Evolutionary conservation across 1,284 basidiomycete genomes (phyloP), one percentile per base, ranked within the genome.

Genomic region (Abortiporus biennis): DNA sequence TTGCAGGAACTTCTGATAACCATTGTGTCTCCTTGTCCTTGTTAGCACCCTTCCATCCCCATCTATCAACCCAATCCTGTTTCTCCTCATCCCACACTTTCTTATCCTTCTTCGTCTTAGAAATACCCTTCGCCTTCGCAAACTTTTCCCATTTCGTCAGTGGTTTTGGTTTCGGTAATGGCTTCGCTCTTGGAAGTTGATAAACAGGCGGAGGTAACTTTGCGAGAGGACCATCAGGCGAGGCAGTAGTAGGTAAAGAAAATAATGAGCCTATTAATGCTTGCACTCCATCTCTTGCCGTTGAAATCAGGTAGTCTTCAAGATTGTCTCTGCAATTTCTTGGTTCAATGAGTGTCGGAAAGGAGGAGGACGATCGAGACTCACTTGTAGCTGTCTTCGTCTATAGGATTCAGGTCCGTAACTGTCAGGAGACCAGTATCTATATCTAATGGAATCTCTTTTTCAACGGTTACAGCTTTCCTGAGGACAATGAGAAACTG

Each of bases 141-240:
- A 98, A 99, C 48, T 81, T 76, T 69, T 98, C 91, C 96, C 96
- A 99, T 64, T 97, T 99, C 12, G 95, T 98, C 37, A 78, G 78
- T 3, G 88, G 85, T 66, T 95, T 96, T 3, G 88, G 85, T 58
- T 93, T 94, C 0, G 95, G 95, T 19, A 98, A 69, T 1, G 88
- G 88, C 64, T 99, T 99, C 34, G 93, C 78, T 24, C 95, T 80
- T 0, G 95, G 95, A 1, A 98, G 75, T 36, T 71, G 68, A 25
- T 84, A 89, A 4, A 71, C 78, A 4, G 91, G 81, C 1, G 79
- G 62, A 0, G 95, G 93, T 3, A 97, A 80, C 45, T 80, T 71
- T 1, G 88, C 91, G 40, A 95, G 72, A 0, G 91, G 91, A 0
- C 94, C 95, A 52, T 92, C 85, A 27, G 81, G 72, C 6, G 89